Evolutionary conservation across 2,329 filamentous ascomycete genomes (phyloP), one percentile per base, ranked within the genome.

Genomic region (Xenoacremonium recifei): DNA sequence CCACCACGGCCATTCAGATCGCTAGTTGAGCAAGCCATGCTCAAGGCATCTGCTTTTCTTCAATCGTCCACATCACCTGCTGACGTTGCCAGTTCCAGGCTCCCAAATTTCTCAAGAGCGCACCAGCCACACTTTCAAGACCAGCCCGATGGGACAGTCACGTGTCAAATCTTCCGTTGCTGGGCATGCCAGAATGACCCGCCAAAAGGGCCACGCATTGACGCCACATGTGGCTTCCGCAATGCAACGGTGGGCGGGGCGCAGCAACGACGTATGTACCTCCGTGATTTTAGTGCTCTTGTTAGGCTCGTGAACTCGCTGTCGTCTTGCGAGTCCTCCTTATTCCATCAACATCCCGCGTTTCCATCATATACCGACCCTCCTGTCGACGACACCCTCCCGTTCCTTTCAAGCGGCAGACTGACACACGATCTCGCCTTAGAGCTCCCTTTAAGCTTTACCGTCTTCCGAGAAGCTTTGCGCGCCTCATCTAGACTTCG

Each of bases 231-330:
- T 60, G 57, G 57, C 57, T 51, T n/a, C n/a, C 29, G 29, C 29
- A 37, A 44, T 41, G 45, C 51, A 43, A 43, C 46, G 46, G 50
- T 51, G 49, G 29, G 38, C 40, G 40, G 43, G 40, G 30, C 23
- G 9, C 23, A 27, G 35, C 51, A 47, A 45, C 47, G 53, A 39
- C 48, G 53, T 47, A 55, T 55, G n/a, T n/a, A n/a, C n/a, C n/a
- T n/a, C n/a, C n/a, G n/a, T n/a, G n/a, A n/a, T n/a, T 46, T 46
- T 55, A 58, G 57, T 58, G 50, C 48, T 53, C 47, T 54, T 40
- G 47, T 62, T 53, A 53, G 60, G 61, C 60, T 62, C 56, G 46
- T 53, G 51, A 58, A 57, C 50, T 58, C 49, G 57, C 53, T 59
- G 57, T 55, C 55, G 57, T 54, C 52, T 53, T 54, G 56, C 49